These are phyloP conservation scores for Karstenula rhodostoma DNA, from an alignment of 2,329 filamentous ascomycete genomes.

Conservation along the genomic window DNA sequence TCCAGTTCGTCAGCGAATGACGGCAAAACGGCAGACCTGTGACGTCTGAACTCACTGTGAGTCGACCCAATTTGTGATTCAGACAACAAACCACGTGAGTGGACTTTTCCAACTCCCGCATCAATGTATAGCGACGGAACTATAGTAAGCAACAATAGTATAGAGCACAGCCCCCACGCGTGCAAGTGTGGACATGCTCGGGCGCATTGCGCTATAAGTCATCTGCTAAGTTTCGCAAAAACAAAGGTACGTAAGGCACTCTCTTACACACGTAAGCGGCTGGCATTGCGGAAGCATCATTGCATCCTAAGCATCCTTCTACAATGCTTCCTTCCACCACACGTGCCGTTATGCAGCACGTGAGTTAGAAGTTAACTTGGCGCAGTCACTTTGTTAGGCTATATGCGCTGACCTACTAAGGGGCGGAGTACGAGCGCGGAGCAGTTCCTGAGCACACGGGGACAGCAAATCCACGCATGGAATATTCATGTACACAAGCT, in stretches of 20 bases:
- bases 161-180: background rate
- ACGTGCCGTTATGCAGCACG: background rate
- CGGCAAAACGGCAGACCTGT: too few species aligned
- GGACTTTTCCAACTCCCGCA: background rate
- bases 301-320: background rate
- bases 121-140: background rate
- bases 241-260: background rate
- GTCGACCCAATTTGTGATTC: too few species aligned
- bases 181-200: background rate
- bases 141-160: background rate
- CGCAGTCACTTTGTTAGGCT: background rate
- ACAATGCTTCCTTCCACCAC: background rate
- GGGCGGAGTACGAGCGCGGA: background rate
- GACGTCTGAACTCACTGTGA: too few species aligned
- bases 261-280: background rate
- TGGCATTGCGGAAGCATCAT: background rate
- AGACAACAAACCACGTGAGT: too few species aligned
- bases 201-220: background rate
- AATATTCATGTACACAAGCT: background rate
- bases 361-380: background rate
- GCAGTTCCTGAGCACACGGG: background rate
- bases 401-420: background rate
- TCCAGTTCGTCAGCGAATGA: too few species aligned
- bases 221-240: background rate
- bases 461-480: background rate